A percentile compares a stretch with the other conserved stretches of the same genome.
phyloP scores from a whole-genome alignment of 768 basidiomycete species.

The Leccinum sublutescens region DNA sequence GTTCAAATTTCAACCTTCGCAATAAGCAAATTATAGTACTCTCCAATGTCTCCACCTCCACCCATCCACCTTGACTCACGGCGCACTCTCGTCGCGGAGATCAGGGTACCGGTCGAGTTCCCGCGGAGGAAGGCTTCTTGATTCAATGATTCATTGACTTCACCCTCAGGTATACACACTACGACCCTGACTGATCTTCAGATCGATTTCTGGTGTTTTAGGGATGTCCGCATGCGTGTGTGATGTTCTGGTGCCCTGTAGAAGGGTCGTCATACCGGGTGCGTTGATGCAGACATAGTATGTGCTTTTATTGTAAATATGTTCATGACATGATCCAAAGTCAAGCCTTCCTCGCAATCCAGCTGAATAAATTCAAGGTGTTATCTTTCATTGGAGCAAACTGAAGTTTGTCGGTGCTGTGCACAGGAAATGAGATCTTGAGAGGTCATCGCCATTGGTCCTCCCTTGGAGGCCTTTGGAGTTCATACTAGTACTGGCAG shows the following conservation, averaged over 20 bases:
- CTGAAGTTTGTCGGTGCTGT: background rate
- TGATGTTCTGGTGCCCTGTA: no score
- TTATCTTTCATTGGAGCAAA: background rate
- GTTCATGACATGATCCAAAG: background rate
- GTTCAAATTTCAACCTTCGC: background rate
- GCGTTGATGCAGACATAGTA: no score
- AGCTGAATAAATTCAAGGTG: no score
- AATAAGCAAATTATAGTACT: background rate
- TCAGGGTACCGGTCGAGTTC: background rate
- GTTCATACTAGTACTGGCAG: background rate
- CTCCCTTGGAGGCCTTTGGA: background rate
- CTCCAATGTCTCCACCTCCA: background rate
- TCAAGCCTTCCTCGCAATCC: no score
- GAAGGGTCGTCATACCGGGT: no score
- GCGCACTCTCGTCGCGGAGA: background rate
- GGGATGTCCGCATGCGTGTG: no score
- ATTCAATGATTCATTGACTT: no score
- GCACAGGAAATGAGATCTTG: background rate
- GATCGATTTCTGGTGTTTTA: no score
- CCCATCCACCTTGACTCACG: background rate
- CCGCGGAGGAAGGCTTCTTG: background rate
- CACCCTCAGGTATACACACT: no score
- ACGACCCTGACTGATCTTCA: background rate
- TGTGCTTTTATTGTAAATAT: no score
- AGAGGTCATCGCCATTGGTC: constrained; percentile 9